Percentiles rank a stretch among this genome's conserved stretches.
phyloP scores from a whole-genome alignment of 805 yeast species.

The Hanseniaspora taiwanica region DNA sequence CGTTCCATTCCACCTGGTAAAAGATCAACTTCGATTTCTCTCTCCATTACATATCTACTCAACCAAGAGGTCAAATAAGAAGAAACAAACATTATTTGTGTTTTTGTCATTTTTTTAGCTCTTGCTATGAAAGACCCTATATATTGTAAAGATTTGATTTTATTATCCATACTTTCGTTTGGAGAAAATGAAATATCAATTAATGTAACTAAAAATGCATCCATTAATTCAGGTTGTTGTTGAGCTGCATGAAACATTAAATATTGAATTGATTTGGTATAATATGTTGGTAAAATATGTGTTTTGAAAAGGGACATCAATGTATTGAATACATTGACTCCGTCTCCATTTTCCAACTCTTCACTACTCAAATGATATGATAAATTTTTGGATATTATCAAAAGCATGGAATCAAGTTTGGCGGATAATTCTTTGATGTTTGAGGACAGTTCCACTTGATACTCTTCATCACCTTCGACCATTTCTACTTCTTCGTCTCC shows the following conservation, averaged over 20 bases:
- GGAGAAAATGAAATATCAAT: slow-evolving; percentile 73
- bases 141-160: slow-evolving; percentile 86
- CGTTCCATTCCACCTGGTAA: slow-evolving; percentile 72
- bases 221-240: slow-evolving; percentile 68
- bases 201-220: slow-evolving; percentile 67
- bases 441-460: slow-evolving; percentile 33
- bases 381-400: slow-evolving; percentile 41
- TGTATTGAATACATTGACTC: slow-evolving; percentile 57
- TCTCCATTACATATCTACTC: slow-evolving; percentile 62
- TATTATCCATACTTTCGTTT: slow-evolving; percentile 52
- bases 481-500: slow-evolving; percentile 20
- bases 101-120: slow-evolving; percentile 54
- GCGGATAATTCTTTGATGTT: slow-evolving; percentile 39
- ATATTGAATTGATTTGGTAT: slow-evolving; percentile 80
- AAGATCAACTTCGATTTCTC: slow-evolving; percentile 64
- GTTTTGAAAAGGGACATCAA: slow-evolving; percentile 65
- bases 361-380: slow-evolving; percentile 35
- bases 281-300: slow-evolving; percentile 82
- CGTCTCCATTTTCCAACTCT: slow-evolving; percentile 44
- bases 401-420: slow-evolving; percentile 62
- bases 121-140: slow-evolving; percentile 83
- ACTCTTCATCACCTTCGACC: slow-evolving; percentile 32
- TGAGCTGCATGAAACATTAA: slow-evolving; percentile 72
- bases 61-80: slow-evolving; percentile 77
- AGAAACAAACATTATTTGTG: slow-evolving; percentile 72